A percentile compares a stretch with the other conserved stretches of the same genome.
Evolutionary conservation across 176 grass and related monocot genomes (phyloP).

Genomic region (Miscanthus lutarioriparius): DNA sequence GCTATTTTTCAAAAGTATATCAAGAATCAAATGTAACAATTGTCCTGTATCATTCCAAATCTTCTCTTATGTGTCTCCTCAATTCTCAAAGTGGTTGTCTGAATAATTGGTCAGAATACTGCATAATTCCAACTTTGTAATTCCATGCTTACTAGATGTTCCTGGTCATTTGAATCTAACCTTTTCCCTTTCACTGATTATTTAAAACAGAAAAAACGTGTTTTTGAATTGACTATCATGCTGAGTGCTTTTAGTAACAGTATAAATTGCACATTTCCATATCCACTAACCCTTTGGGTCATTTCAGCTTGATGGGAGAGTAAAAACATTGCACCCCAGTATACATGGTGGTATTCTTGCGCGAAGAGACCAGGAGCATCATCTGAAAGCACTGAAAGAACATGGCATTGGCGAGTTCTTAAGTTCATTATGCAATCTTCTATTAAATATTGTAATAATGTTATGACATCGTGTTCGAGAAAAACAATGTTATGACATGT

Average conservation of each 20-base stretch:
- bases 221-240: background rate
- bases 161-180: background rate
- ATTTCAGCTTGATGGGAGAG: slow-evolving; percentile 67
- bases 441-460: background rate
- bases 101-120: background rate
- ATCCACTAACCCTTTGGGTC: background rate
- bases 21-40: background rate
- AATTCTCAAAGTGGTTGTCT: background rate
- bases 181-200: background rate
- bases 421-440: background rate
- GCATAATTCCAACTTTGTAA: background rate
- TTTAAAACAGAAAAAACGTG: background rate
- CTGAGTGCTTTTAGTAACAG: background rate
- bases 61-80: background rate
- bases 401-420: slow-evolving; percentile 68
- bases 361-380: slow-evolving; percentile 77
- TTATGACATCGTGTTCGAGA: too few species aligned
- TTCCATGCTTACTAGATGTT: background rate
- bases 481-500: background rate
- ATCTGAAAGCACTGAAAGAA: slow-evolving; percentile 74
- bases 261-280: background rate
- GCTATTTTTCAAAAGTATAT: background rate
- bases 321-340: slow-evolving; percentile 94
- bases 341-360: slow-evolving; percentile 98
- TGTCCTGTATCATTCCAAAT: background rate